phyloP scores from a whole-genome alignment of 345 rosid genomes.

The Eutrema heterophyllum region DNA sequence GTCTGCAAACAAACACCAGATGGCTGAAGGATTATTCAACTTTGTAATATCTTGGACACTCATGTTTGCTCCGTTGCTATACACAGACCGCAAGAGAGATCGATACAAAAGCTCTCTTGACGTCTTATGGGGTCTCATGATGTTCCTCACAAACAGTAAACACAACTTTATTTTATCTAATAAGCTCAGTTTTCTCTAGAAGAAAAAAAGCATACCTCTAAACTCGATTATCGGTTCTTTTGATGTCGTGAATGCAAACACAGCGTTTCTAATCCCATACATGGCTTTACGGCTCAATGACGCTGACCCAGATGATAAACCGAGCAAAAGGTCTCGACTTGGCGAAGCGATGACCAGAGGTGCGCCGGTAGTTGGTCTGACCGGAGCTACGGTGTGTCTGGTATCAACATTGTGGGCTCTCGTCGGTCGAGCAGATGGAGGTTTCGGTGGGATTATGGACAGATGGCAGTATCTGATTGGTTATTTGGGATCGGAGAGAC shows the following conservation, averaged over 20 bases:
- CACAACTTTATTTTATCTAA: not conserved
- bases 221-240: not conserved
- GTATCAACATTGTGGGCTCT: slow-evolving; percentile 67
- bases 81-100: slow-evolving; percentile 75
- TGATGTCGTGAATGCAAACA: slow-evolving; percentile 6
- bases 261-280: slow-evolving; percentile 91
- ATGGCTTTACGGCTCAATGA: slow-evolving; percentile 82
- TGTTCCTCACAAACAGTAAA: slow-evolving; percentile 97
- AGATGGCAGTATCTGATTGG: slow-evolving; percentile 61
- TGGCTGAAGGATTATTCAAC: slow-evolving; percentile 93
- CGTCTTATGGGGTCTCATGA: slow-evolving; percentile 75
- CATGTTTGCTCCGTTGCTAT: slow-evolving; percentile 92
- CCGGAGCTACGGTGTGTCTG: slow-evolving; percentile 70
- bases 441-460: slow-evolving; percentile 54
- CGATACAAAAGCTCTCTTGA: slow-evolving; percentile 75
- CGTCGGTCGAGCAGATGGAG: slow-evolving; percentile 61
- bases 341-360: slow-evolving; percentile 66
- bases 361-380: slow-evolving; percentile 63
- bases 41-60: slow-evolving; percentile 94
- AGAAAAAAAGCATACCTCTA: not conserved
- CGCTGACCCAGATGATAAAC: slow-evolving; percentile 33
- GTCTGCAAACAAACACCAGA: slow-evolving; percentile 31
- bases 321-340: slow-evolving; percentile 50
- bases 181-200: not conserved
- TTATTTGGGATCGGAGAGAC: slow-evolving; percentile 82